Evolutionary conservation across 768 basidiomycete species (phyloP).

Genomic region (Sistotremastrum suecicum): DNA sequence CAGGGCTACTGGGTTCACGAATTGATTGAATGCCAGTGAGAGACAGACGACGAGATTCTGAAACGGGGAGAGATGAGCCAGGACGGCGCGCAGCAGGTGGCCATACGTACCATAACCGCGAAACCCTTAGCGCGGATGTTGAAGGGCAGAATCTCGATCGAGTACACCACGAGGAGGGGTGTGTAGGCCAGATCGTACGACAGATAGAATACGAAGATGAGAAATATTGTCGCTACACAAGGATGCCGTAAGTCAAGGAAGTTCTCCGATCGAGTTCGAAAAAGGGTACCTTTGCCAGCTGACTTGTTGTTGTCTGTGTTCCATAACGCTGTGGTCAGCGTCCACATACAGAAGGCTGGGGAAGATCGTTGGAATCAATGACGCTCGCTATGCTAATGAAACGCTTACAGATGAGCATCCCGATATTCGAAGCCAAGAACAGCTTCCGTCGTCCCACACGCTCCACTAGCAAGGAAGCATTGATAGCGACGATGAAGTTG

Average conservation of each 20-base stretch:
- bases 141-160: slow-evolving; percentile 58
- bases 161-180: slow-evolving; percentile 27
- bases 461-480: slow-evolving; percentile 54
- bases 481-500: slow-evolving; percentile 46
- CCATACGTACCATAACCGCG: slow-evolving; percentile 41
- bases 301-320: not conserved
- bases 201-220: slow-evolving; percentile 40
- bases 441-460: slow-evolving; percentile 52
- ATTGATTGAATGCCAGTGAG: slow-evolving; percentile 58
- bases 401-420: slow-evolving; percentile 35
- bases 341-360: slow-evolving; percentile 45
- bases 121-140: slow-evolving; percentile 48
- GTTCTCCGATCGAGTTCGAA: not conserved
- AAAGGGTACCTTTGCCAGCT: slow-evolving; percentile 5
- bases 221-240: not conserved
- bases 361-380: slow-evolving; percentile 28
- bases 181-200: slow-evolving; percentile 40
- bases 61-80: slow-evolving; percentile 34
- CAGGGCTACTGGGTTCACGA: slow-evolving; percentile 57
- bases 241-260: not conserved
- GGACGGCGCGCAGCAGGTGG: not conserved
- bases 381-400: slow-evolving; percentile 26
- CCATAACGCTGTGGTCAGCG: slow-evolving; percentile 29
- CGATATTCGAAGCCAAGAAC: slow-evolving; percentile 50
- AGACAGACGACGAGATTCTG: slow-evolving; percentile 39